Base-by-base conservation (phyloP, 2,329 filamentous ascomycete species). In the Chaetomiaceae sp. region DNA sequence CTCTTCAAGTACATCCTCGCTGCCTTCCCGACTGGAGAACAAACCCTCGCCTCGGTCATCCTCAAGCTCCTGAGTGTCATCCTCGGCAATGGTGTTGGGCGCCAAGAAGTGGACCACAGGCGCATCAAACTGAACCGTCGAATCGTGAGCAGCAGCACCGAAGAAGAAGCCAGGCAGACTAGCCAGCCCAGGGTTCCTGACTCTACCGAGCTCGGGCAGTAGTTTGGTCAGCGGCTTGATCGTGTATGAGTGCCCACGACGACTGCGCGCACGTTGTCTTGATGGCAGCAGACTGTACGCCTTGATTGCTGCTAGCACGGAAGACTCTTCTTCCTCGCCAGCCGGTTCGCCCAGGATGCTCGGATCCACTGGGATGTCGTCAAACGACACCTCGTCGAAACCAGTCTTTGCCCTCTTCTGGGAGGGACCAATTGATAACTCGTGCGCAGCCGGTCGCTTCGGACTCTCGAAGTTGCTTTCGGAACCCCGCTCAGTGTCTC, bases 61-160 rank as follows among this genome's bases (percentile, higher is more conserved):
- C 14, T 48, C 53, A 26, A 37, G 34, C n/a, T 47, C 50, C 19
- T 50, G 42, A 24, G 64, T 60, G 17, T 41, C 45, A 9, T 65
- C 63, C 2, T 61, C 62, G 18, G 72, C 51, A 22, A 59, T 62
- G 1, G 65, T 69, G 24, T 72, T 73, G 8, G 70, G 69, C 7
- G 62, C 58, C n/a, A 73, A 56, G 40, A 73, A 71, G 5, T 59
- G 58, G 7, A 71, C 49, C 11, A 49, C 52, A 6, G 50, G 40
- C 2, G 48, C 20, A 20, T 22, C 17, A 8, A 44, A 38, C 27
- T 48, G 38, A 3, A 42, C 32, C n/a, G 34, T 20, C 35, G 32
- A 11, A n/a, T 30, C 29, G 19, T 35, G 17, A 8, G 41, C 35
- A 17, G 39, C 29, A 18, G 49, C 33, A 8, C 45, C 45, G 44